A percentile compares a stretch with the other conserved stretches of the same genome.
These are phyloP conservation scores for Lecanicillium sp. DNA, from an alignment of 2,329 filamentous ascomycete species.

Conservation along the genomic window DNA sequence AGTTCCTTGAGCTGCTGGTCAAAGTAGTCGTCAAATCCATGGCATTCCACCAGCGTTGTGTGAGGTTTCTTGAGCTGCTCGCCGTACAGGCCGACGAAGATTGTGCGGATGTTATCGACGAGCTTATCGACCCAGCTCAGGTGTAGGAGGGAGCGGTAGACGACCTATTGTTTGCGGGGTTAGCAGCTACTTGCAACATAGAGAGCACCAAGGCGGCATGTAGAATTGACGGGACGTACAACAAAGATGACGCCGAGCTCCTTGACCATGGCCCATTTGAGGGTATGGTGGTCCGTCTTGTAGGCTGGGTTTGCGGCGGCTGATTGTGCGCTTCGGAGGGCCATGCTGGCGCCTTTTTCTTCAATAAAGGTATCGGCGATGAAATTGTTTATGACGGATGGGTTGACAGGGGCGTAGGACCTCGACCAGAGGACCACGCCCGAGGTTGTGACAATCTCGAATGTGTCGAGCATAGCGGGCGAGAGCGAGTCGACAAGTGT, in stretches of 20 bases:
- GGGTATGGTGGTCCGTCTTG: slow-evolving; percentile 84
- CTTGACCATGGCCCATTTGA: slow-evolving; percentile 90
- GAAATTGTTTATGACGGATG: slow-evolving; percentile 83
- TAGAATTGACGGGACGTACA: no score
- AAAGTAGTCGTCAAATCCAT: slow-evolving; percentile 84
- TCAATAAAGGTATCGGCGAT: slow-evolving; percentile 98
- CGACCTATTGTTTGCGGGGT: slow-evolving; percentile 62
- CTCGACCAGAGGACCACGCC: slow-evolving; percentile 96
- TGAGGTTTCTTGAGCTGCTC: slow-evolving; percentile 77
- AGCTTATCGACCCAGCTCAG: slow-evolving; percentile 96
- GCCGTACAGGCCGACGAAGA: slow-evolving; percentile 86
- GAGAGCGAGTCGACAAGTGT: slow-evolving; percentile 7
- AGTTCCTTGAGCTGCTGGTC: slow-evolving; percentile 85
- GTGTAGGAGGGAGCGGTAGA: slow-evolving; percentile 92
- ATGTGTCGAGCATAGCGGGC: slow-evolving; percentile 77
- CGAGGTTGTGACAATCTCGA: slow-evolving; percentile 92
- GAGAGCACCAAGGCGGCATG: slow-evolving; percentile 2
- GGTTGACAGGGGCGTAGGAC: slow-evolving; percentile 71
- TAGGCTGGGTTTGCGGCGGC: slow-evolving; percentile 65
- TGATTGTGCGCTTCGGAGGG: slow-evolving; percentile 51
- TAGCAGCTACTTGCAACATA: not conserved
- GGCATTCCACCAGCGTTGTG: slow-evolving; percentile 69
- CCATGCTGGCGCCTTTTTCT: slow-evolving; percentile 63
- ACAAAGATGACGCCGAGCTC: slow-evolving; percentile 90
- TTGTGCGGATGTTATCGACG: slow-evolving; percentile 85